phyloP scores from a whole-genome alignment of 805 yeast species.

The Deakozyma indianensis region DNA sequence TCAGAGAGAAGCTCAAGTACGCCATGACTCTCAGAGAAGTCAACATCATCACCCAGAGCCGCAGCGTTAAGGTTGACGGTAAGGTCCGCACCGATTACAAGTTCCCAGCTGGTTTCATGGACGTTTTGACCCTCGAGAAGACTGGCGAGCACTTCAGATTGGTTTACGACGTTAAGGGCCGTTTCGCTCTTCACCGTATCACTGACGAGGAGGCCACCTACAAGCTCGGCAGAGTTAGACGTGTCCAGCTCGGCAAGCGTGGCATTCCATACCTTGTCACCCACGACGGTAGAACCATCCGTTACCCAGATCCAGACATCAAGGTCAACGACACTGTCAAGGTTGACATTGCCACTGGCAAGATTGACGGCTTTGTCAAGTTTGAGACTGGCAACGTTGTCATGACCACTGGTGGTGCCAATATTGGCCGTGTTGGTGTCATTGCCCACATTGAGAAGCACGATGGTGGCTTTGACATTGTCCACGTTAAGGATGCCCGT shows the following conservation, averaged over 20 bases:
- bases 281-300: constrained; percentile 99
- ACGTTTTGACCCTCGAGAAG: constrained; percentile 91
- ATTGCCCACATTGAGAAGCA: constrained; percentile 93
- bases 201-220: constrained; percentile 96
- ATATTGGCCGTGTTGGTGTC: constrained; percentile 96
- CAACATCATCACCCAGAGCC: constrained; percentile 95
- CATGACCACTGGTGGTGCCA: constrained; percentile 96
- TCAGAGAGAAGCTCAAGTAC: constrained; percentile 97
- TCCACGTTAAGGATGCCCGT: constrained; percentile 87
- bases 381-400: constrained; percentile 87
- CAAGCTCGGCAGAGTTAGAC: constrained; percentile 97
- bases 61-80: constrained; percentile 97
- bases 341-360: constrained; percentile 92
- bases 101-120: constrained; percentile 99
- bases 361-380: constrained; percentile 77
- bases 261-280: constrained; percentile 98
- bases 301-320: constrained; percentile 98
- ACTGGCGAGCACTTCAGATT: constrained; percentile 99
- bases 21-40: constrained; percentile 99
- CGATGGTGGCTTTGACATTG: constrained; percentile 97
- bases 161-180: constrained; percentile 96
- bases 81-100: constrained; percentile 98
- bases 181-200: constrained; percentile 99
- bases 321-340: constrained; percentile 96
- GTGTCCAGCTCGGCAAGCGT: constrained; percentile 95